Percentiles rank a stretch among this genome's conserved stretches.
Evolutionary conservation across 352 stramenopile genomes (phyloP).

Genomic region (Phytophthora melonis): DNA sequence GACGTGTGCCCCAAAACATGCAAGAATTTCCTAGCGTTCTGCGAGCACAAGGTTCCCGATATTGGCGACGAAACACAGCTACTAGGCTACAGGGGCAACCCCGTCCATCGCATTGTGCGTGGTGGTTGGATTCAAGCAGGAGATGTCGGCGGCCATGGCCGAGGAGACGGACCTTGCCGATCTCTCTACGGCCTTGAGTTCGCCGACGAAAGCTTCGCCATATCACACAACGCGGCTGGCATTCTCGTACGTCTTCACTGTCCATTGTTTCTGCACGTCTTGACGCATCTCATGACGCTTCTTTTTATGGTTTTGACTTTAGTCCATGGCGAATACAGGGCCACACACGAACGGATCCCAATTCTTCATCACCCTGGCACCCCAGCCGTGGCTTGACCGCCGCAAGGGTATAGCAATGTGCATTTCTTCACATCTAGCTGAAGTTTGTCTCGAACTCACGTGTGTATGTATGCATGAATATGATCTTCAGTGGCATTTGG

Average conservation of each 20-base stretch:
- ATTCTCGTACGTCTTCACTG: constrained; percentile 59
- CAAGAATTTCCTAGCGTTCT: constrained; percentile 82
- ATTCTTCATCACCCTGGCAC: constrained; percentile 98
- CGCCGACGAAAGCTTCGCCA: constrained; percentile 76
- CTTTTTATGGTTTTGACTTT: not conserved
- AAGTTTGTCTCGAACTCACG: not conserved
- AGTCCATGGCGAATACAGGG: constrained; percentile 97
- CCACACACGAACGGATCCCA: constrained; percentile 98
- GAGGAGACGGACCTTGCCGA: constrained; percentile 58
- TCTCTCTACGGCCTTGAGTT: constrained; percentile 75
- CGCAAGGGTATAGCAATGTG: constrained; percentile 55
- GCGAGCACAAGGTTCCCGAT: constrained; percentile 59
- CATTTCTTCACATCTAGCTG: not conserved
- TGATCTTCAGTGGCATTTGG: constrained; percentile 70
- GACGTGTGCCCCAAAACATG: constrained; percentile 72
- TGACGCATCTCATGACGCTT: not conserved
- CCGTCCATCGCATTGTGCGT: constrained; percentile 71
- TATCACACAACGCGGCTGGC: constrained; percentile 68
- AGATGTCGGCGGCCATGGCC: constrained; percentile 55
- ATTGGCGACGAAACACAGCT: constrained; percentile 43
- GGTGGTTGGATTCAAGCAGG: constrained; percentile 82
- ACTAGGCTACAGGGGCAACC: constrained; percentile 64
- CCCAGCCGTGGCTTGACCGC: constrained; percentile 71
- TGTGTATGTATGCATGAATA: constrained; percentile 1
- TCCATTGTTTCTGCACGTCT: not conserved